Evolutionary conservation across 495 filamentous ascomycete genomes (phyloP), one percentile per base, ranked within the genome.

Genomic region (Aspergillus mulundensis): DNA sequence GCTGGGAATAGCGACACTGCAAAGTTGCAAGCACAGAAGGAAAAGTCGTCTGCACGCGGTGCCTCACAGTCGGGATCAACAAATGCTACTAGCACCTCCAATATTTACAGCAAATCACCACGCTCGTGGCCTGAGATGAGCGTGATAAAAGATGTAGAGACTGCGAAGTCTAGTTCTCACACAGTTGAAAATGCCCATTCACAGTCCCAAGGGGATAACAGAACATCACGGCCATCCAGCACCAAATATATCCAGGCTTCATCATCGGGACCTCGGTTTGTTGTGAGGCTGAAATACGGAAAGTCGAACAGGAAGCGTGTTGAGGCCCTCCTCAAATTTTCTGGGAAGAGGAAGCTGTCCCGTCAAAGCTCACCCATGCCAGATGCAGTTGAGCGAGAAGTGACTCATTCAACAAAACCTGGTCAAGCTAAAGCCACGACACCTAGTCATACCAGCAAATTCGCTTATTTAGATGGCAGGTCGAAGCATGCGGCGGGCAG

Each of bases 241-340:
- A 21, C 51, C 19, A 58, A 56, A 34, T 28, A 41, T 5, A 25
- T 1, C 23, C 12, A 19, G 7, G 44, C 45, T 25, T 24, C 11
- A 14, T 44, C 53, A 5, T 36, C 46, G 25, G 62, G 58, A 39
- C 25, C 52, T 16, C 63, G 58, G 25, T 51, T 69, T 8, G 61
- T 77, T 34, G 64, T 73, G 19, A 74, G 60, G 61, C 53, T 78
- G 30, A 71, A 64, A 23, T 78, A 78, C 53, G 74, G 74, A 18
- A 72, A 65, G 50, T 42, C 63, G 2, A 78, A 78, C 50, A 68
- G 67, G 41, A 73, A 68, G 53, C 66, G 71, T 16, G 69, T 78
- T n/a, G 72, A 75, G 34, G 72, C 63, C 16, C 65, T 78, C 14
- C 67, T 78, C 6, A 78, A 73, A 58, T 73, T 78, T 36, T 68